phyloP scores from a whole-genome alignment of 129 eudicot species.

The Apium graveolens region DNA sequence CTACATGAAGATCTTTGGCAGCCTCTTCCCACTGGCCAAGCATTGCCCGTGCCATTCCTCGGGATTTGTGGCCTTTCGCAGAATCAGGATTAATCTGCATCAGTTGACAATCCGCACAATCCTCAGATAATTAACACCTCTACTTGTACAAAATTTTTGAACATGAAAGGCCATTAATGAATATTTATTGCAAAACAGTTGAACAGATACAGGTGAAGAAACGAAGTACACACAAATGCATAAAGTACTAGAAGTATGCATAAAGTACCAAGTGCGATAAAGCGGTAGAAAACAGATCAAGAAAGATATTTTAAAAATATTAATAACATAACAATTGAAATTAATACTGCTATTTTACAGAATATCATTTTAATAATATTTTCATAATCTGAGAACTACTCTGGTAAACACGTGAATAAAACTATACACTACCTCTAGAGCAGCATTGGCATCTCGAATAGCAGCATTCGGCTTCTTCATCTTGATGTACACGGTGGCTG shows the following conservation, averaged over 20 bases:
- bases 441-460: slow-evolving; percentile 96
- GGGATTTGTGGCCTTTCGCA: slow-evolving; percentile 91
- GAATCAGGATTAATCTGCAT: slow-evolving; percentile 91
- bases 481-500: slow-evolving; percentile 83
- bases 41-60: slow-evolving; percentile 91
- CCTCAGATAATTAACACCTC: neutral
- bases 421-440: slow-evolving; percentile 51
- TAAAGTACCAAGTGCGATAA: neutral
- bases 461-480: slow-evolving; percentile 99
- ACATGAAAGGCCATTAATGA: neutral
- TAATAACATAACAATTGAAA: neutral
- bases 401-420: slow-evolving; percentile 6
- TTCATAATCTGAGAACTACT: neutral
- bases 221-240: neutral
- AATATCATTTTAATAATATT: neutral
- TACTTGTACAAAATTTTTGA: neutral
- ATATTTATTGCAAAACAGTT: neutral
- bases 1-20: slow-evolving; percentile 93
- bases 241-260: neutral
- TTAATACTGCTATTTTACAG: neutral
- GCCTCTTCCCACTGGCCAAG: slow-evolving; percentile 95
- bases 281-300: neutral
- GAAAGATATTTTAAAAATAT: neutral
- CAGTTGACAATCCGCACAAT: neutral
- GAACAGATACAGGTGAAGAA: neutral